A percentile compares a stretch with the other conserved stretches of the same genome.
phyloP scores from a whole-genome alignment of 2,329 filamentous ascomycete genomes.

The Hymenoscyphus scutula region DNA sequence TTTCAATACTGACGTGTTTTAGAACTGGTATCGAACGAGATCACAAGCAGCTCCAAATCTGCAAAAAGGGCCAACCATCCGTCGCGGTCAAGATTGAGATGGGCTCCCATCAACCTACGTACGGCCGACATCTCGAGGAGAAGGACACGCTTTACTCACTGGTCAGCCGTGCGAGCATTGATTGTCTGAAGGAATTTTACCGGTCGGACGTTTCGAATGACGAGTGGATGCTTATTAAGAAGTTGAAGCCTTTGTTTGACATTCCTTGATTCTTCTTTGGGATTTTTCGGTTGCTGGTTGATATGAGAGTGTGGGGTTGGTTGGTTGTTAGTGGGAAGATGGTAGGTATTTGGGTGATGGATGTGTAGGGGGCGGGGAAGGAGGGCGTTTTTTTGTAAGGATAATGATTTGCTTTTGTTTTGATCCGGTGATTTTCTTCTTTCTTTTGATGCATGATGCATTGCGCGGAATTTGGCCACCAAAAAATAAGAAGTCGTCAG shows the following conservation, averaged over 20 bases:
- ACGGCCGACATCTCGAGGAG: conserved; percentile 94
- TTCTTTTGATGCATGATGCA: neutral
- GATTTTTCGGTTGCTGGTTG: neutral
- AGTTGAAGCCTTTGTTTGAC: conserved; percentile 93
- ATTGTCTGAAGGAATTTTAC: conserved; percentile 96
- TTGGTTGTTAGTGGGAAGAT: neutral
- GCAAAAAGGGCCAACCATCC: conserved; percentile 95
- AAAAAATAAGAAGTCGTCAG: neutral
- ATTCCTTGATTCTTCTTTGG: conserved; percentile 49
- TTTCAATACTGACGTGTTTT: conserved; percentile 13
- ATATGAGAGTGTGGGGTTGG: neutral
- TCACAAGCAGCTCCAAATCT: conserved; percentile 88
- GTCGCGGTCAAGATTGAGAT: conserved; percentile 97
- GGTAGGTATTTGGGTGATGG: no score
- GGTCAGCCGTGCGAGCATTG: conserved; percentile 84
- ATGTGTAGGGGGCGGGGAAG: neutral
- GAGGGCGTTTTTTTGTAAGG: neutral
- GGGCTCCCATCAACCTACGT: conserved; percentile 86
- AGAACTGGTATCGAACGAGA: conserved; percentile 97
- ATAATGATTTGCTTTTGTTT: neutral
- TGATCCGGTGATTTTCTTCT: neutral
- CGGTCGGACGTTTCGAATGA: conserved; percentile 82
- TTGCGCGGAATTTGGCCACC: neutral
- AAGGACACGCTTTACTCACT: conserved; percentile 82
- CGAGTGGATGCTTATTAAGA: conserved; percentile 92